Conservation (phyloP, 2,329 filamentous ascomycete genomes). For the Polytolypa hystricis region DNA sequence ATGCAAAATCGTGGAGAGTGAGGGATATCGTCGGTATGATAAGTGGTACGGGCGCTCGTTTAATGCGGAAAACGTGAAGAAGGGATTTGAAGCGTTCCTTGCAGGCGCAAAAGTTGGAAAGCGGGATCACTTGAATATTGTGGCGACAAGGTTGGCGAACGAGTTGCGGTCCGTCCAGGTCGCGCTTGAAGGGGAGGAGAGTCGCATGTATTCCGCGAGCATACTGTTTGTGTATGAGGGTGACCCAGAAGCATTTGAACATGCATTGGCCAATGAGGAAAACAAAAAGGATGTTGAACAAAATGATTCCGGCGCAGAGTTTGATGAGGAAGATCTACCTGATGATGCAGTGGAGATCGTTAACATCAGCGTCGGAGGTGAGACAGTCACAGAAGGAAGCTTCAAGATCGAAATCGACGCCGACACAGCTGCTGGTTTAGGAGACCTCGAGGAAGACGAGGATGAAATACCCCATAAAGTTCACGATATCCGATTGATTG, state of each 20-base stretch:
- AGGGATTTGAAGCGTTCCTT: slow-evolving; percentile 49
- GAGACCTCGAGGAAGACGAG: slow-evolving; percentile 45
- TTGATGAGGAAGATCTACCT: slow-evolving; percentile 8
- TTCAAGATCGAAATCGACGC: slow-evolving; percentile 27
- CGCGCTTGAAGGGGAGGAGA: slow-evolving; percentile 46
- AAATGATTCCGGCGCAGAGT: slow-evolving; percentile 14
- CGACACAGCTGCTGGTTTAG: slow-evolving; percentile 31
- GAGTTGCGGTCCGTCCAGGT: slow-evolving; percentile 35
- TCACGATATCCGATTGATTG: slow-evolving; percentile 76
- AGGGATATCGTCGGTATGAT: slow-evolving; percentile 49
- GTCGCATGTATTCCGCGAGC: slow-evolving; percentile 56
- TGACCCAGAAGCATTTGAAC: slow-evolving; percentile 44
- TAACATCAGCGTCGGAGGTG: slow-evolving; percentile 21
- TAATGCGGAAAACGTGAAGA: slow-evolving; percentile 41
- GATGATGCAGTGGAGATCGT: slow-evolving; percentile 23
- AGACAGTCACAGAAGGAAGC: slow-evolving; percentile 18
- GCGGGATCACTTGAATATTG: slow-evolving; percentile 32
- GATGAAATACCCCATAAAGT: slow-evolving; percentile 51
- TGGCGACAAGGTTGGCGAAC: slow-evolving; percentile 31
- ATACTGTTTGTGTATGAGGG: slow-evolving; percentile 58
- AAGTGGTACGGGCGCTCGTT: slow-evolving; percentile 56
- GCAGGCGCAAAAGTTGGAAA: slow-evolving; percentile 32
- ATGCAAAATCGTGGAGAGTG: slow-evolving; percentile 32
- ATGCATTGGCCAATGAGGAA: slow-evolving; percentile 31
- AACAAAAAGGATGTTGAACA: slow-evolving; percentile 24